phyloP scores from a whole-genome alignment of 1,284 basidiomycete species.

The Flammula alnicola region DNA sequence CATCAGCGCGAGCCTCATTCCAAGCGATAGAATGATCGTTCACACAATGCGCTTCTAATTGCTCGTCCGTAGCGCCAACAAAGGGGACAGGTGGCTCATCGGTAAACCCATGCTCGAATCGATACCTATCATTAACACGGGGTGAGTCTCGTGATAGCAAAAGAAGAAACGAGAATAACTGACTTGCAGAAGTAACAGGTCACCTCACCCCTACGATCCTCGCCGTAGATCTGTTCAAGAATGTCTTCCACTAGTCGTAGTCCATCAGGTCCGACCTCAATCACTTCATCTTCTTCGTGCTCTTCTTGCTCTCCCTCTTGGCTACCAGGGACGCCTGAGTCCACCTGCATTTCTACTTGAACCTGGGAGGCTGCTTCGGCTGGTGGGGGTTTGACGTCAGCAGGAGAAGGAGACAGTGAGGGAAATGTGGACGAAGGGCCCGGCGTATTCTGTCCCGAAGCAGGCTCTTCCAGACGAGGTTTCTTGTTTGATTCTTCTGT shows the following conservation, averaged over 20 bases:
- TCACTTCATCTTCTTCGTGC: constrained; percentile 36
- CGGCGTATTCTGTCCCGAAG: neutral
- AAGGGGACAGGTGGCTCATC: constrained; percentile 33
- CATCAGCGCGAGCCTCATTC: constrained; percentile 27
- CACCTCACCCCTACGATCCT: constrained; percentile 41
- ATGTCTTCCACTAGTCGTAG: constrained; percentile 46
- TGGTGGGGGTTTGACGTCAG: no score
- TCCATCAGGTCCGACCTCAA: constrained; percentile 43
- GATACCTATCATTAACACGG: constrained; percentile 27
- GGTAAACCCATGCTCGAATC: constrained; percentile 30
- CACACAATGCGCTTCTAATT: constrained; percentile 39
- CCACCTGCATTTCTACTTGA: no score
- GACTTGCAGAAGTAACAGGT: constrained; percentile 57
- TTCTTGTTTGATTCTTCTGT: constrained; percentile 15
- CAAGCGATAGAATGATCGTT: constrained; percentile 39
- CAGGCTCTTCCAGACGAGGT: constrained; percentile 12
- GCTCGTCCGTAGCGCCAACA: constrained; percentile 34
- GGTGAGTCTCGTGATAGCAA: constrained; percentile 4
- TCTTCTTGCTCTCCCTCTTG: constrained; percentile 22
- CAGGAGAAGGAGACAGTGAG: neutral
- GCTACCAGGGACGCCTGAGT: no score
- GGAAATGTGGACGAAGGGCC: constrained; percentile 1
- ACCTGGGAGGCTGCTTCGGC: no score
- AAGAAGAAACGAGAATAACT: constrained; percentile 29
- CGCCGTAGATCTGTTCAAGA: constrained; percentile 50